Evolutionary conservation across 441 rosid species (phyloP), one percentile per base, ranked within the genome.

Genomic region (Biscutella laevigata): DNA sequence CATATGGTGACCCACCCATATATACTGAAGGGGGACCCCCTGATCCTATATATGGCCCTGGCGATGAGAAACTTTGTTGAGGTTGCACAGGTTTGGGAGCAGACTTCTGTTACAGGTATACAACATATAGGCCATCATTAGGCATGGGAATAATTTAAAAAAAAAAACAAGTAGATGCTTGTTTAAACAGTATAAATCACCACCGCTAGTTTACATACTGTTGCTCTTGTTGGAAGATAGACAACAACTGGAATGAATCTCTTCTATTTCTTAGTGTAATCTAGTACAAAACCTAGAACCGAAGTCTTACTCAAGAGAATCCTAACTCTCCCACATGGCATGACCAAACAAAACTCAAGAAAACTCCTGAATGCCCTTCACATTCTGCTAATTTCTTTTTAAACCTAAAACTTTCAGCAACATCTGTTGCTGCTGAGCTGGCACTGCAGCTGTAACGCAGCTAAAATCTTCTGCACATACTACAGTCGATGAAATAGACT

Each of bases 1-100:
- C 96, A 71, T 88, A 88, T 7, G 97, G 92, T 5, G 92, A 89
- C 28, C 84, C 76, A 37, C 94, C 89, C 81, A 88, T 66, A 60
- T 88, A 86, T 71, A 90, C 76, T 26, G 97, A 74, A 53, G 97
- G 74, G 49, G 90, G 84, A 21, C 77, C 76, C 52, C 88, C 92
- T 43, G 94, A 68, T 66, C 94, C 94, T 59, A 82, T 47, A 63
- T 84, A 92, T 51, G 92, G 88, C 20, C 88, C 80, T 55, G 92
- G 68, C 5, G 92, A 71, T 16, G 86, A 68, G 74, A 77, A 92
- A 58, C 64, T 68, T 32, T 68, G 95, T 17, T 73, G 88, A 39
- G 74, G 42, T 63, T 86, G 95, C 64, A 81, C 24, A 21, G 83
- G 94, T 82, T 82, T 92, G 62, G 80, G 75, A 54, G 82, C 90